Conservation (phyloP, 768 basidiomycete genomes). For the Mycena venus region DNA sequence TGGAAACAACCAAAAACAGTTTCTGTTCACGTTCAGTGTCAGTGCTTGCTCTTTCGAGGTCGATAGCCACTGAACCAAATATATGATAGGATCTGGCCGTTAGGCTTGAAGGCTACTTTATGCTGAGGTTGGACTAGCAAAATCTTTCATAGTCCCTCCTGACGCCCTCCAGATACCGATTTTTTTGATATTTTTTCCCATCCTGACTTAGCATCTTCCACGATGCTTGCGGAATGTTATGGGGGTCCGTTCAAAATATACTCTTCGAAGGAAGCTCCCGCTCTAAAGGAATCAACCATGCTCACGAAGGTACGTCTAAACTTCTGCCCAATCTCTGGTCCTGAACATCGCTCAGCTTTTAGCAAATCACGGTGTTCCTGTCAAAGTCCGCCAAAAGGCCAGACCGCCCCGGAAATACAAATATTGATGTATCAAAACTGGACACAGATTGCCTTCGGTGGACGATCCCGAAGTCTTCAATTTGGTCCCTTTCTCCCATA, state of each 20-base stretch:
- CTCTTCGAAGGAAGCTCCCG: constrained; percentile 81
- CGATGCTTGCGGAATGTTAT: constrained; percentile 74
- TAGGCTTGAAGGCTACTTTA: constrained; percentile 10
- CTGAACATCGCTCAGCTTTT: background rate
- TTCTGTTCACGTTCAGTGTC: constrained; percentile 27
- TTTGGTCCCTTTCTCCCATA: no score
- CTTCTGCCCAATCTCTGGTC: no score
- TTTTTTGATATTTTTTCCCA: constrained; percentile 72
- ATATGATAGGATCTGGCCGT: constrained; percentile 21
- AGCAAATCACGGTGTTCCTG: background rate
- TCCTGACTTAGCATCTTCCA: constrained; percentile 48
- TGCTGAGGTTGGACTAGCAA: background rate
- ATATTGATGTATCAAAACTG: no score
- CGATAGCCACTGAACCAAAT: background rate
- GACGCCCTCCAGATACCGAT: constrained; percentile 56
- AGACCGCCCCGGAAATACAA: background rate
- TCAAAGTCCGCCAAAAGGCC: constrained; percentile 2
- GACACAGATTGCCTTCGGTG: no score
- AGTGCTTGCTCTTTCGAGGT: background rate
- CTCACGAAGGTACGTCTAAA: constrained; percentile 67
- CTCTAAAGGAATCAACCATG: constrained; percentile 74
- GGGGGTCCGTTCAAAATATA: constrained; percentile 76
- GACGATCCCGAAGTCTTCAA: no score
- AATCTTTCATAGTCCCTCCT: background rate
- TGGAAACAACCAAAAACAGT: background rate